Percentiles rank a stretch among this genome's conserved stretches.
Conservation (phyloP, 192 early-diverging fungal species). For the Rhizoclosmatium sp. region DNA sequence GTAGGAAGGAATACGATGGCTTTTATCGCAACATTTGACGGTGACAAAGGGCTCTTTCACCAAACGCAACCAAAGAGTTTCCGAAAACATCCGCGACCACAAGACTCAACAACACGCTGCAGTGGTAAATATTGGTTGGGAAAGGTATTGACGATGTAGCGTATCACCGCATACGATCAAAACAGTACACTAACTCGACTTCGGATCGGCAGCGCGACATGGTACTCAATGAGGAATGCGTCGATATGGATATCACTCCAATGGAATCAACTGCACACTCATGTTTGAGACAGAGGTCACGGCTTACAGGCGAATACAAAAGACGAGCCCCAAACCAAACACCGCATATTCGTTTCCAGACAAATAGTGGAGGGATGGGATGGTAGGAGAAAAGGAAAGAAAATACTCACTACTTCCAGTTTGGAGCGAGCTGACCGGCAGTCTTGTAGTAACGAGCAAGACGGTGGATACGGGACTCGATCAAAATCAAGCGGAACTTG, state of each 20-base stretch:
- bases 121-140: neutral
- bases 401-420: conserved; percentile 95
- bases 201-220: neutral
- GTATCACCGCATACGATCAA: neutral
- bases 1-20: neutral
- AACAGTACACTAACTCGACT: neutral
- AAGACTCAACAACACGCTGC: conserved; percentile 3
- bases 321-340: neutral
- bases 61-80: neutral
- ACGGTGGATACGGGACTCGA: conserved; percentile 98
- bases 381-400: conserved; percentile 38
- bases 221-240: no score
- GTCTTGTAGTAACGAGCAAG: conserved; percentile 99
- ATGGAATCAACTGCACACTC: neutral
- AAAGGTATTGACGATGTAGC: neutral
- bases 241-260: neutral
- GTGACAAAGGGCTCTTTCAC: no score
- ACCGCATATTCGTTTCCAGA: conserved; percentile 3
- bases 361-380: conserved; percentile 37
- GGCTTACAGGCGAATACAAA: neutral
- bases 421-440: conserved; percentile 92
- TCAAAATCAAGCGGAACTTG: conserved; percentile 99
- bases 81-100: neutral
- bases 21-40: no score
- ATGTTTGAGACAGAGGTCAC: neutral